Percentiles rank a stretch among this genome's conserved stretches.
Conservation (phyloP, 2,329 filamentous ascomycete genomes). For the Nannizzia gypsea region DNA sequence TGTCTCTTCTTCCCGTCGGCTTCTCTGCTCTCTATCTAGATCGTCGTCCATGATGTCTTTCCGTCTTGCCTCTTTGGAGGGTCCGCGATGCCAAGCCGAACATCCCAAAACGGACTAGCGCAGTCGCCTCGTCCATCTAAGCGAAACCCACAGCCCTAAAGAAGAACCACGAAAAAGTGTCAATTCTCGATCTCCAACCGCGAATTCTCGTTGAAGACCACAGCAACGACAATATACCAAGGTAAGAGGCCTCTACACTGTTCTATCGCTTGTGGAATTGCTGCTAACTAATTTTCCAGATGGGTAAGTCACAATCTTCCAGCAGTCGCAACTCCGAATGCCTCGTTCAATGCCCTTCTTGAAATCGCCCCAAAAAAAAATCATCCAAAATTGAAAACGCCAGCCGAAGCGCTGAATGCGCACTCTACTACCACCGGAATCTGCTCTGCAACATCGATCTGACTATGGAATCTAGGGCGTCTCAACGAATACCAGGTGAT, state of each 20-base stretch:
- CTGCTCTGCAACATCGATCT: conserved; percentile 12
- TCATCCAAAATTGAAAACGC: not conserved
- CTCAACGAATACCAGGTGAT: conserved; percentile 99
- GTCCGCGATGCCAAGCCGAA: not conserved
- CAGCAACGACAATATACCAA: conserved; percentile 33
- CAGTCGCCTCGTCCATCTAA: conserved; percentile 27
- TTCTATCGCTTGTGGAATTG: conserved; percentile 15
- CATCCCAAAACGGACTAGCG: conserved; percentile 21
- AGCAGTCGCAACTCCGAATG: not conserved
- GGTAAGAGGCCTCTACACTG: conserved; percentile 30
- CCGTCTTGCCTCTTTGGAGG: not conserved
- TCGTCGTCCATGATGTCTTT: not conserved
- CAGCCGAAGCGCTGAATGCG: not conserved
- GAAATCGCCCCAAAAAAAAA: not conserved
- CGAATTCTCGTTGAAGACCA: conserved; percentile 10
- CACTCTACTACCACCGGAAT: not conserved
- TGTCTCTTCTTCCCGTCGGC: not conserved
- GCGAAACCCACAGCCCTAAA: conserved; percentile 34
- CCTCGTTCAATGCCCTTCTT: not conserved
- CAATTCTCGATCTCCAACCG: conserved; percentile 29
- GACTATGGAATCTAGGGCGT: conserved; percentile 56
- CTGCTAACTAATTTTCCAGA: conserved; percentile 33
- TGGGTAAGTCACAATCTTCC: conserved; percentile 45
- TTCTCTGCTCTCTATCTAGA: not conserved
- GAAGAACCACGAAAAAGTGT: conserved; percentile 30